Evolutionary conservation across 257 asterid species (phyloP), one percentile per base, ranked within the genome.

Genomic region (Gardenia jasminoides): DNA sequence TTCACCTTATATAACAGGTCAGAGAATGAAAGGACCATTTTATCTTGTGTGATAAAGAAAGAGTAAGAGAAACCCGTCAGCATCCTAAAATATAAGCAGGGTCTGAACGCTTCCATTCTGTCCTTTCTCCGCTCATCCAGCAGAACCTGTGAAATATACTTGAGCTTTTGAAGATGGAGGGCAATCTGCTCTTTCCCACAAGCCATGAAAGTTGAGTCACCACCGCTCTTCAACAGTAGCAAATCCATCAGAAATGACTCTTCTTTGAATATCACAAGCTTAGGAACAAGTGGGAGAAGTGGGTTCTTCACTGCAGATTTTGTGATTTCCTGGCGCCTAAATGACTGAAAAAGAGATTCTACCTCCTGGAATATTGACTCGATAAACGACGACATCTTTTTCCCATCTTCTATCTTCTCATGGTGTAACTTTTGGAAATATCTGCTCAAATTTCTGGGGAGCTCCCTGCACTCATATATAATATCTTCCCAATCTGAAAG

Each of bases 361-460:
- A 78, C 68, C 58, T 50, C 66, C n/a, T 36, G 24, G 31, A 15
- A 56, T 6, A 62, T 22, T 44, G 70, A 77, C 28, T 79, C 50
- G n/a, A 41, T 3, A 17, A 56, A 72, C 0, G 12, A 36, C 58
- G 62, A 48, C 4, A 56, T 79, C 78, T 24, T 50, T 52, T 46
- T 8, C 43, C 26, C 78, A 19, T 44, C 6, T 0, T 26, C 65
- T 5, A 43, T 12, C 0, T 61, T 12, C n/a, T 36, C 39, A 26
- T 8, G 26, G 31, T 20, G 12, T 31, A 19, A 1, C 48, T 10
- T 20, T 8, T 72, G 17, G 1, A 54, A 61, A 61, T 24, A 31
- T 30, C 24, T 13, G 22, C 48, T 54, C 47, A 26, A 30, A 2
- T 44, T 44, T 46, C 13, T 10, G 7, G 50, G 19, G 31, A n/a